phyloP scores from a whole-genome alignment of 1,284 basidiomycete species.

The Cerrena zonata region DNA sequence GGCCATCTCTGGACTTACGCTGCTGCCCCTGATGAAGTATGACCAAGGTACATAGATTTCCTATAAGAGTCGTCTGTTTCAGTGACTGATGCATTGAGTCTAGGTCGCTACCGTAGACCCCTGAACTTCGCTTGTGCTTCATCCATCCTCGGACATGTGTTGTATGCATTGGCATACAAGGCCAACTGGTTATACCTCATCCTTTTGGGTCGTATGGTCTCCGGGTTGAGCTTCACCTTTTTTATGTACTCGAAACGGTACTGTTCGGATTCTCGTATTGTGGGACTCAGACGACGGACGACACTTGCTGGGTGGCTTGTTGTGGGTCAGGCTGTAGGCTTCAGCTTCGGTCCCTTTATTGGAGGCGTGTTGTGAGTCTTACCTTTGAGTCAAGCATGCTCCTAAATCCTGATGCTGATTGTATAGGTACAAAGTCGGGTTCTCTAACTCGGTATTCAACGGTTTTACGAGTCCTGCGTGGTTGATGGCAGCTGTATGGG shows the following conservation, averaged over 20 bases:
- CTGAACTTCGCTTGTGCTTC: slow-evolving; percentile 39
- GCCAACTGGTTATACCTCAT: slow-evolving; percentile 45
- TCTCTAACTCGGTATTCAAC: slow-evolving; percentile 40
- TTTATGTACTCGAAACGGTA: slow-evolving; percentile 56
- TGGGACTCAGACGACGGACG: slow-evolving; percentile 59
- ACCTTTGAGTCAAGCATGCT: not conserved
- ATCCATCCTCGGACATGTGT: slow-evolving; percentile 37
- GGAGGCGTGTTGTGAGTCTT: slow-evolving; percentile 46
- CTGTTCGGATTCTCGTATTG: slow-evolving; percentile 60
- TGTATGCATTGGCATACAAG: slow-evolving; percentile 42
- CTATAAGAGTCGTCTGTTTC: no score
- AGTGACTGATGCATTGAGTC: not conserved
- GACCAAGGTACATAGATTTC: slow-evolving; percentile 44
- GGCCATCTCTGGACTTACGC: slow-evolving; percentile 48
- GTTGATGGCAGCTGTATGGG: slow-evolving; percentile 55
- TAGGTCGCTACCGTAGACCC: slow-evolving; percentile 48
- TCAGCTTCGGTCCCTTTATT: slow-evolving; percentile 61
- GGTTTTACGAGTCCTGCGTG: slow-evolving; percentile 66
- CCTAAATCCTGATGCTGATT: not conserved
- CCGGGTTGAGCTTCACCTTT: slow-evolving; percentile 43
- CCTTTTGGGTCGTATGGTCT: slow-evolving; percentile 42
- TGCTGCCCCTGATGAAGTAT: slow-evolving; percentile 52
- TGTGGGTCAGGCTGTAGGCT: slow-evolving; percentile 57
- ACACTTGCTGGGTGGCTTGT: slow-evolving; percentile 61
- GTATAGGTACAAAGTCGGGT: slow-evolving; percentile 26